Conservation (phyloP, 2,329 filamentous ascomycete genomes). For the Colletotrichum echinochloae region DNA sequence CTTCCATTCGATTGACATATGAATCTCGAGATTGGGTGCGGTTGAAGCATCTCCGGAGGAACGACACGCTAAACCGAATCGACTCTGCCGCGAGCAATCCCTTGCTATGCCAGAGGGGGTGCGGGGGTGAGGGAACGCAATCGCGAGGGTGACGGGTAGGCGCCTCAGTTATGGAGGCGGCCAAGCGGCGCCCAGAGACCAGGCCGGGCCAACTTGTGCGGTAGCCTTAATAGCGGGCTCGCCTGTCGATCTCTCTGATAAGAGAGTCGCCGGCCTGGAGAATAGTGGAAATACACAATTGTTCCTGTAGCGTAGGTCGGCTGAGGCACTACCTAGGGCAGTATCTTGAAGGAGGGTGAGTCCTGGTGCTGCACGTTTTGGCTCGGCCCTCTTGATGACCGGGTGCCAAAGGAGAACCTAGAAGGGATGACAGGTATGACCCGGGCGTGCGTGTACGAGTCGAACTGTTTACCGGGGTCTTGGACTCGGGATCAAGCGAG, state of each 20-base stretch:
- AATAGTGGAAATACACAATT: slow-evolving; percentile 35
- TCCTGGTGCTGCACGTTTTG: slow-evolving; percentile 9
- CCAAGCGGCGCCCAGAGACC: slow-evolving; percentile 25
- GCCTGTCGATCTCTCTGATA: slow-evolving; percentile 38
- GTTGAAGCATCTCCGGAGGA: slow-evolving; percentile 38
- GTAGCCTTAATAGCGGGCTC: slow-evolving; percentile 37
- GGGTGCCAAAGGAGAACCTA: slow-evolving; percentile 5
- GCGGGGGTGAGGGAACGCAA: slow-evolving; percentile 24
- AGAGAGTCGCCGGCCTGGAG: slow-evolving; percentile 17
- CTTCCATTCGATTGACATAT: slow-evolving; percentile 15
- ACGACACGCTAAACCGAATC: slow-evolving; percentile 33
- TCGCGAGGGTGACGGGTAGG: slow-evolving; percentile 12
- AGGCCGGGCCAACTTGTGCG: slow-evolving; percentile 26
- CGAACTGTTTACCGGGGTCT: background rate
- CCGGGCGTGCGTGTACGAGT: background rate
- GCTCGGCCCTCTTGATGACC: background rate
- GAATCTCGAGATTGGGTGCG: slow-evolving; percentile 8
- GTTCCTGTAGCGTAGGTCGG: slow-evolving; percentile 17
- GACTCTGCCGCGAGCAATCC: slow-evolving; percentile 35
- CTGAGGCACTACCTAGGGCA: background rate
- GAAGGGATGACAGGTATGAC: background rate
- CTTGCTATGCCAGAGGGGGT: slow-evolving; percentile 32
- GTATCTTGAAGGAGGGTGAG: slow-evolving; percentile 13
- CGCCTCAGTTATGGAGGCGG: slow-evolving; percentile 25
- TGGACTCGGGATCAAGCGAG: background rate